Conservation (phyloP, 495 filamentous ascomycete species). For the Schizothecium vesticola region DNA sequence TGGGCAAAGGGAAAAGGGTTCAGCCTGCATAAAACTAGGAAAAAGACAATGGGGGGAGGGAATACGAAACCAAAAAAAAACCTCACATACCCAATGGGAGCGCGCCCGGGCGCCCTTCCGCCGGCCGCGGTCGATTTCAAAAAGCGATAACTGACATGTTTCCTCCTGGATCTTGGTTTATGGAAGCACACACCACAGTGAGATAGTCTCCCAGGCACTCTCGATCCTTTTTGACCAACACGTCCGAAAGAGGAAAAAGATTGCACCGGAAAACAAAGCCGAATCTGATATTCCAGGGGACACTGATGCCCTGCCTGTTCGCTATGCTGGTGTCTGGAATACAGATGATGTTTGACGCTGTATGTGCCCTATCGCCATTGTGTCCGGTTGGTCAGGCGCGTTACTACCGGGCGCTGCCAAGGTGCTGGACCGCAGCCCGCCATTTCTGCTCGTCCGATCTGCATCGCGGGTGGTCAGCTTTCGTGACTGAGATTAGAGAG, state of each 20-base stretch:
- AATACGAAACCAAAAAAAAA: background rate
- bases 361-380: background rate
- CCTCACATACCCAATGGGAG: background rate
- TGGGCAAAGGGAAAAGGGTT: background rate
- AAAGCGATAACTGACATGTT: background rate
- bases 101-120: background rate
- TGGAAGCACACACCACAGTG: background rate
- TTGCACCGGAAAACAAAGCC: background rate
- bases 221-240: background rate
- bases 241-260: background rate
- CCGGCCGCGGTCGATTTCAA: background rate
- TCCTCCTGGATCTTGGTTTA: background rate
- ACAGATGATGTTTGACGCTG: background rate
- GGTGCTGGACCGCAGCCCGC: conserved; percentile 64
- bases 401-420: conserved; percentile 21
- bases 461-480: background rate
- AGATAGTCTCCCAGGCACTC: background rate
- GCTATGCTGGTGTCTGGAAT: background rate
- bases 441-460: conserved; percentile 86
- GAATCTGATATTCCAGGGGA: background rate
- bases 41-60: background rate
- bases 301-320: background rate
- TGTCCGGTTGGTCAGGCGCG: background rate
- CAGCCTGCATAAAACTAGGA: background rate
- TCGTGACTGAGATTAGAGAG: background rate